Evolutionary conservation across 257 asterid species (phyloP).

Genomic region (Galeopsis tetrahit): DNA sequence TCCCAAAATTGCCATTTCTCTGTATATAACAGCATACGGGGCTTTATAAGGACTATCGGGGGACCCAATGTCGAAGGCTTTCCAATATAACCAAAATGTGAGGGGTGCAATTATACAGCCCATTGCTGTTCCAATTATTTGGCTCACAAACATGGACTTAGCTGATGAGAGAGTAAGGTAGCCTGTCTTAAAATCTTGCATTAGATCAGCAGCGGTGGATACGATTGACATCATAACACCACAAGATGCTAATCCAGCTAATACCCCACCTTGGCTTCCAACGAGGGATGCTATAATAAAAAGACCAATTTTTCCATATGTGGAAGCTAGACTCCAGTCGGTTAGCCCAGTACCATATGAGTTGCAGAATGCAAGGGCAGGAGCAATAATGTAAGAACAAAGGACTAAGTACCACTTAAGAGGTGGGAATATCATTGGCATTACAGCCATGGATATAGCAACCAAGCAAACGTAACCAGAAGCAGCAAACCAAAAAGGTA

Average conservation of each 20-base stretch:
- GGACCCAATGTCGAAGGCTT: slow-evolving; percentile 84
- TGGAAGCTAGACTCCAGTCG: slow-evolving; percentile 91
- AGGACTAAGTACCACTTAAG: slow-evolving; percentile 94
- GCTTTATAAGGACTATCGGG: slow-evolving; percentile 98
- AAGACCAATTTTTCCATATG: slow-evolving; percentile 92
- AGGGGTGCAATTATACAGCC: slow-evolving; percentile 94
- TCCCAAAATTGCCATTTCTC: slow-evolving; percentile 97
- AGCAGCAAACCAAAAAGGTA: slow-evolving; percentile 87
- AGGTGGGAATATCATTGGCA: slow-evolving; percentile 89
- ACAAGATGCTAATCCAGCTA: slow-evolving; percentile 91
- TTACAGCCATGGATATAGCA: slow-evolving; percentile 75
- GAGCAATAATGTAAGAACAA: slow-evolving; percentile 85
- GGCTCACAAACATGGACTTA: slow-evolving; percentile 93
- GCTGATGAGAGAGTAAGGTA: slow-evolving; percentile 92
- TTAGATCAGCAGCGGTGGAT: slow-evolving; percentile 92
- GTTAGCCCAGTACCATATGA: slow-evolving; percentile 94
- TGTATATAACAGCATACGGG: slow-evolving; percentile 83
- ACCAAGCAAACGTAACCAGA: slow-evolving; percentile 88
- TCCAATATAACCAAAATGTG: slow-evolving; percentile 96
- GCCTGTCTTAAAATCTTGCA: slow-evolving; percentile 96
- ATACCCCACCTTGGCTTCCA: slow-evolving; percentile 81
- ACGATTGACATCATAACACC: slow-evolving; percentile 98
- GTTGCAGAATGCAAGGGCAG: slow-evolving; percentile 98
- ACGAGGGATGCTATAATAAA: slow-evolving; percentile 86
- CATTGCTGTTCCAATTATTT: slow-evolving; percentile 90